Evolutionary conservation across 495 filamentous ascomycete species (phyloP), one percentile per base, ranked within the genome.

Genomic region (Daldinia childiae): DNA sequence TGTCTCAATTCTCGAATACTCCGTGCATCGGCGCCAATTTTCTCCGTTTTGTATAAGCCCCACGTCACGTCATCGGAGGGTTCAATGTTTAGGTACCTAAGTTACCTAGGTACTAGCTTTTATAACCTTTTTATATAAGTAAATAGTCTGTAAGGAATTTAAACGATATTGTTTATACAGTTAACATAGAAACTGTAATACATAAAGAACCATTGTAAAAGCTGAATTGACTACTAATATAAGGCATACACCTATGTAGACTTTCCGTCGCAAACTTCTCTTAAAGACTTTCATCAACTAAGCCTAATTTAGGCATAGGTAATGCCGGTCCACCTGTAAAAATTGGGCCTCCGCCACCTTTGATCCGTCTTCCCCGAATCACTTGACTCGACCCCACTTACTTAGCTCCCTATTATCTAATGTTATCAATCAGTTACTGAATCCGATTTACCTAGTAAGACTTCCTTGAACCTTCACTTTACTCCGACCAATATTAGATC

Each of bases 331-430:
- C 30, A 38, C 14, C n/a, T 34, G 29, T 7, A 11, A 56, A 56
- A 56, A 56, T 17, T 19, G 15, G 54, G n/a, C 36, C 9, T 19
- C 55, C 55, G 17, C 30, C 34, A 58, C 34, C 38, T 21, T 34
- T 58, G 56, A 26, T 58, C 62, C 55, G 30, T 19, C 9, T 34
- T 66, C 41, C 54, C 62, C 62, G 56, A 59, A 68, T 68, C 57
- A 68, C 48, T 68, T 62, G 65, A 68, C 57, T 45, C 7, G 12
- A 60, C 57, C 38, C 57, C 57, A 60, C 57, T 60, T 60, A 21
- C 6, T 6, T 6, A 29, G n/a, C n/a, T n/a, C n/a, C 21, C 57
- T 15, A 34, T 58, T 34, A 39, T 39, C 55, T 38, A 58, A 58
- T 58, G 30, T 8, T 34, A 26, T 58, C 55, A 34, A 26, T 39